Evolutionary conservation across 208 protist genomes (phyloP), one percentile per base, ranked within the genome.

Genomic region (Crithidia expoeki): DNA sequence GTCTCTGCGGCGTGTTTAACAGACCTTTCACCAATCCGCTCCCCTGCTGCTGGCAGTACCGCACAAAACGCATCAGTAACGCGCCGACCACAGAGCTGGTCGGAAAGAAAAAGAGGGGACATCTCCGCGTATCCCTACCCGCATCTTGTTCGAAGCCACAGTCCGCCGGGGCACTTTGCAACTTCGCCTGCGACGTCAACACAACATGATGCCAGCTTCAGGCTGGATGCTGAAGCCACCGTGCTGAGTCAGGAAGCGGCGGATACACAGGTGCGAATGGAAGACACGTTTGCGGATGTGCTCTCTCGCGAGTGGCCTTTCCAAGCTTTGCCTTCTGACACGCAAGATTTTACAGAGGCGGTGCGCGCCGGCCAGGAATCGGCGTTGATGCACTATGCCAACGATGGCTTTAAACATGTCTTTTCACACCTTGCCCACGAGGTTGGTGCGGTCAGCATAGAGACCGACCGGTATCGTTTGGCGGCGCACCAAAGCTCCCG

Each of bases 371-470:
- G 42, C 0, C 69, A 40, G 42, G 30, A 33, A 16, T 58, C 50
- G 27, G 33, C 60, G 27, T 30, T 56, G 60, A n/a, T 74, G 52
- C 69, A 68, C 60, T 58, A 50, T 42, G 51, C 44, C 7, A 61
- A 63, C 16, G 50, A 21, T 27, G 52, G 52, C 51, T 74, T 74
- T 33, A 42, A 34, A 12, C 40, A 55, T 19, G 52, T 62, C 28
- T 52, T 44, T 25, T 34, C 49, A 21, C 38, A 28, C 4, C 36
- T 68, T 2, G 32, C 42, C 34, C 27, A 17, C 30, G 60, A 73
- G 49, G 68, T 40, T 10, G 28, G 47, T 4, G 50, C 38, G 1
- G 38, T 63, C 1, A 23, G 25, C 33, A 44, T 67, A 17, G 68
- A 67, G 50, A 40, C 60, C 16, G 50, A 59, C n/a, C 57, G 57